Percentiles rank a stretch among this genome's conserved stretches.
Conservation (phyloP, 164 flowering plant genomes). For the Euptelea pleiosperma region DNA sequence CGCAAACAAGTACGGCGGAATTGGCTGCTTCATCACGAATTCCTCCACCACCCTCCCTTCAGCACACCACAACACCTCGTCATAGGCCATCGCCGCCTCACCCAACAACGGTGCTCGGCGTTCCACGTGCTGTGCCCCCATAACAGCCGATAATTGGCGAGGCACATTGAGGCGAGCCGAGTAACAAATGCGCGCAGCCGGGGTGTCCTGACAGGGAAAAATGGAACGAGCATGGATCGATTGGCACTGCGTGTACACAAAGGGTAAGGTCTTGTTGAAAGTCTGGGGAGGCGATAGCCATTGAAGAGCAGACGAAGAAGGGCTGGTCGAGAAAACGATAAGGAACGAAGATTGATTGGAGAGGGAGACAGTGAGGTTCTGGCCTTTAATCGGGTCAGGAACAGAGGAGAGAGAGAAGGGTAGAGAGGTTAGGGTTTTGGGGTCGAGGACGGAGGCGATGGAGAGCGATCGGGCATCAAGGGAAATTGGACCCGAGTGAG, state of each 20-base stretch:
- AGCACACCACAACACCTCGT: slow-evolving; percentile 57
- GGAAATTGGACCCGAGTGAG: too few relatives aligned
- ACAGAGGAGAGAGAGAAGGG: slow-evolving; percentile 4
- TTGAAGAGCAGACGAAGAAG: slow-evolving; percentile 74
- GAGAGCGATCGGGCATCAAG: too few relatives aligned
- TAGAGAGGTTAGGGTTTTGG: too few relatives aligned
- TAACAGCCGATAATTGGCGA: slow-evolving; percentile 56
- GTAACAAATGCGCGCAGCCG: slow-evolving; percentile 62
- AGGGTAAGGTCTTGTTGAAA: slow-evolving; percentile 47
- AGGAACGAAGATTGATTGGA: slow-evolving; percentile 42
- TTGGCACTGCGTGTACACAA: slow-evolving; percentile 86
- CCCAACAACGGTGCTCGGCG: slow-evolving; percentile 44
- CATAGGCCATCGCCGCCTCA: slow-evolving; percentile 34
- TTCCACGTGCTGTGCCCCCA: slow-evolving; percentile 62
- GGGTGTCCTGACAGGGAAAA: slow-evolving; percentile 92
- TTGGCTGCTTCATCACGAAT: slow-evolving; percentile 77
- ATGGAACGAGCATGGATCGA: slow-evolving; percentile 77
- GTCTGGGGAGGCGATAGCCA: slow-evolving; percentile 85
- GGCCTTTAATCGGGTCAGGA: slow-evolving; percentile 59
- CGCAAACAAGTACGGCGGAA: slow-evolving; percentile 84
- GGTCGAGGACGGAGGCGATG: too few relatives aligned
- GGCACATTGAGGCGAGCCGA: slow-evolving; percentile 65
- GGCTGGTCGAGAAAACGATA: slow-evolving; percentile 46
- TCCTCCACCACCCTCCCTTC: slow-evolving; percentile 78
- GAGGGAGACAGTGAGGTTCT: slow-evolving; percentile 44